phyloP scores from a whole-genome alignment of 2,329 filamentous ascomycete species.

The Venturia effusa region DNA sequence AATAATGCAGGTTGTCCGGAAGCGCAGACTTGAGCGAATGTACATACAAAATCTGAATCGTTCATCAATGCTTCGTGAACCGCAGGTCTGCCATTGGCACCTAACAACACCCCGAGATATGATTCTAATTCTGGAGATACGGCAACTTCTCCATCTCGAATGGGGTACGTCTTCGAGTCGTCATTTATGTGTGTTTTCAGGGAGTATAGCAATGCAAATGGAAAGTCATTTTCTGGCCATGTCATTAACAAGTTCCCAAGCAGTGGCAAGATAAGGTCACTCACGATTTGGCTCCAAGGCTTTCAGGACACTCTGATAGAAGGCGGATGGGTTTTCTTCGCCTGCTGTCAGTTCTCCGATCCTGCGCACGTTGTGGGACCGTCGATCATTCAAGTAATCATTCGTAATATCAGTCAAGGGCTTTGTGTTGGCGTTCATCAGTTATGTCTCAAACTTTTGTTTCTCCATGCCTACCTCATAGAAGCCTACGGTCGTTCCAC shows the following conservation, averaged over 20 bases:
- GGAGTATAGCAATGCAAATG: slow-evolving; percentile 11
- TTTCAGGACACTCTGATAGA: slow-evolving; percentile 1
- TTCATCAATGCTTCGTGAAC: slow-evolving; percentile 1
- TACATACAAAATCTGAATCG: not conserved
- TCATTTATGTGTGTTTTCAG: slow-evolving; percentile 2
- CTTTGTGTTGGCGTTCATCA: not conserved
- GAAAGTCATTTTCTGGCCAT: slow-evolving; percentile 3
- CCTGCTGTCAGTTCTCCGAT: slow-evolving; percentile 9
- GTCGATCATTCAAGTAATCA: slow-evolving; percentile 2
- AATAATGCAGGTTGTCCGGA: slow-evolving; percentile 5
- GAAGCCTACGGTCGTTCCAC: slow-evolving; percentile 3
- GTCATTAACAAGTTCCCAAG: not conserved
- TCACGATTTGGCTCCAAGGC: slow-evolving; percentile 6
- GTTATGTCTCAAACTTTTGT: not conserved
- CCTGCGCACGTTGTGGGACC: slow-evolving; percentile 2
- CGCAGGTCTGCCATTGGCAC: not conserved
- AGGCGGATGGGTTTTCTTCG: slow-evolving; percentile 1
- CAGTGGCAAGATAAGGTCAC: not conserved
- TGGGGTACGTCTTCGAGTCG: not conserved
- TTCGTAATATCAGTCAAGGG: slow-evolving; percentile 5
- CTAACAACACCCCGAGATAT: slow-evolving; percentile 2
- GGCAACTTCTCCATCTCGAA: not conserved
- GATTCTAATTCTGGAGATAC: slow-evolving; percentile 2
- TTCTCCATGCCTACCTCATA: not conserved
- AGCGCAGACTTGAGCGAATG: not conserved